Evolutionary conservation across 1,284 basidiomycete genomes (phyloP), one percentile per base, ranked within the genome.

Genomic region (Pyrrhoderma noxium): DNA sequence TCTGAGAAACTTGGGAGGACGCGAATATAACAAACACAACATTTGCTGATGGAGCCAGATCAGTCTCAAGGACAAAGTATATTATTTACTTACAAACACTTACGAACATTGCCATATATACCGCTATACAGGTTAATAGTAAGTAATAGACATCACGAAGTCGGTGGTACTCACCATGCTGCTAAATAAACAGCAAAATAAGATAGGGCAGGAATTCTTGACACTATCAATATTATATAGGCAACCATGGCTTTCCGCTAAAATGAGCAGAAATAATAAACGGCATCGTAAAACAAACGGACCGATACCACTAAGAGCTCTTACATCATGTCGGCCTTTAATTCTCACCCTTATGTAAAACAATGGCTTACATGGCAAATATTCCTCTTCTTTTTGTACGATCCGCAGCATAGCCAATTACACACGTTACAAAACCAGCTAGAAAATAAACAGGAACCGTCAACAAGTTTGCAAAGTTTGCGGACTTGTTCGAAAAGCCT

Each of bases 111-210:
- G n/a, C 7, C 16, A 40, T 40, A 40, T 18, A 40, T 40, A 7
- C 38, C 38, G 8, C 38, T 40, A 16, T 16, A 40, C 5, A 31
- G 27, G 11, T 5, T 11, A 31, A 5, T 11, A 31, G 11, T 31
- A 5, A 31, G n/a, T n/a, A n/a, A n/a, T n/a, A n/a, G n/a, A n/a
- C n/a, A n/a, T n/a, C n/a, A n/a, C n/a, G n/a, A n/a, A n/a, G n/a
- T n/a, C n/a, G n/a, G 56, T 25, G 27, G 14, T 19, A 50, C 72
- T 60, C 55, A 79, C 77, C 73, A 76, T 48, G 81, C 77, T 14
- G 82, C 82, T 56, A 86, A 65, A 63, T 77, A 88, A 37, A 82
- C 77, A 16, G 78, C 82, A 53, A 83, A 74, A 62, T 88, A 87
- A 1, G 81, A 85, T 7, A 87, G 65, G 0, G 76, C 73, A 0